Conservation (phyloP, 2,329 filamentous ascomycete species). For the Beauveria brongniartii region DNA sequence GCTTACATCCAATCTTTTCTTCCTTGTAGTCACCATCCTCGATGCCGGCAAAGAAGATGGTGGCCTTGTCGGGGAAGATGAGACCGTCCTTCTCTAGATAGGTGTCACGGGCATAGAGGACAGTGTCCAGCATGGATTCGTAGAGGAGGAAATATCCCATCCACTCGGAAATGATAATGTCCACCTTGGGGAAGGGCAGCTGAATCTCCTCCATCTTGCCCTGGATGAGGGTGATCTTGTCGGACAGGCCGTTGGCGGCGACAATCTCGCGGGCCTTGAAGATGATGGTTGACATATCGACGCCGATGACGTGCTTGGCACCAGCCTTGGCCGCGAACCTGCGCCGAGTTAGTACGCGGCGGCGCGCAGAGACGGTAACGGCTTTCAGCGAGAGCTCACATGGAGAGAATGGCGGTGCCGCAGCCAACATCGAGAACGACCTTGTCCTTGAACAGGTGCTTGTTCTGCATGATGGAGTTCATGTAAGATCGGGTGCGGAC, state of each 20-base stretch:
- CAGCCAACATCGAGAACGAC: conserved; percentile 95
- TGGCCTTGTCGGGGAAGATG: conserved; percentile 98
- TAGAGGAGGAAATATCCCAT: conserved; percentile 99
- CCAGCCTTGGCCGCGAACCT: conserved; percentile 97
- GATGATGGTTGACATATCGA: conserved; percentile 99
- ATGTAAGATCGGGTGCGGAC: conserved; percentile 95
- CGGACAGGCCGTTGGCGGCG: conserved; percentile 78
- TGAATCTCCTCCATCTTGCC: conserved; percentile 99
- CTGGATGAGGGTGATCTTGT: conserved; percentile 96
- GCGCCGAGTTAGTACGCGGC: background rate
- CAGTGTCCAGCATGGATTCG: conserved; percentile 98
- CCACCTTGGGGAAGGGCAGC: conserved; percentile 88
- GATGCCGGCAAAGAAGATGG: conserved; percentile 92
- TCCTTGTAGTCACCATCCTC: conserved; percentile 99
- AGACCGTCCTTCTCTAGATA: conserved; percentile 81
- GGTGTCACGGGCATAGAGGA: conserved; percentile 89
- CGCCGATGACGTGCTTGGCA: conserved; percentile 96
- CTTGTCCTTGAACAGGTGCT: conserved; percentile 77
- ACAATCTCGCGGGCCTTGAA: conserved; percentile 97
- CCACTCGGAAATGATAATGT: conserved; percentile 99
- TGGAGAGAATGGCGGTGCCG: conserved; percentile 95
- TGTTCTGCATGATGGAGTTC: conserved; percentile 95
- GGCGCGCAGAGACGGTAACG: background rate
- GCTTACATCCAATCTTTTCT: conserved; percentile 96
- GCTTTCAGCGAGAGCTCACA: conserved; percentile 50